Evolutionary conservation across 768 basidiomycete species (phyloP).

Genomic region (Tricholoma saponaceum): DNA sequence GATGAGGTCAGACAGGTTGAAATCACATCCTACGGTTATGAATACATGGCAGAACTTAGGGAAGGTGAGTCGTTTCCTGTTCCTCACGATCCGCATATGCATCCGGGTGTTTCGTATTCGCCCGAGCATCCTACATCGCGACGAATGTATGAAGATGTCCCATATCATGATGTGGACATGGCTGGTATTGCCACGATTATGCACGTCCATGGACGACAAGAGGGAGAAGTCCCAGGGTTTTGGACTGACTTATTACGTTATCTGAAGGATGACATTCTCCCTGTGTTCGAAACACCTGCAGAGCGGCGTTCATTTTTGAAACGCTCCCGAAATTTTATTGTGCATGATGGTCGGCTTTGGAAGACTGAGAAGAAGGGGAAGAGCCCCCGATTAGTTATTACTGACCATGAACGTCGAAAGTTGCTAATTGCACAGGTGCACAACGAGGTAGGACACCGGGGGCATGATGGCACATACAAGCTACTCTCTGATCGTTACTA

Average conservation of each 20-base stretch:
- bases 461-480: slow-evolving; percentile 19
- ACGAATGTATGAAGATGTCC: background rate
- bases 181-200: background rate
- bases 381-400: slow-evolving; percentile 22
- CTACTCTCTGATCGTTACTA: slow-evolving; percentile 20
- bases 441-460: slow-evolving; percentile 23
- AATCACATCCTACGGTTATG: slow-evolving; percentile 15
- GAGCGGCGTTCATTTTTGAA: background rate
- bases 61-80: background rate
- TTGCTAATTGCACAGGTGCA: slow-evolving; percentile 22
- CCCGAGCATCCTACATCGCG: background rate
- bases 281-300: background rate
- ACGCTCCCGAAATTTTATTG: slow-evolving; percentile 10
- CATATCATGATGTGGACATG: too few species aligned
- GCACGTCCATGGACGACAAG: slow-evolving; percentile 7
- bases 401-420: slow-evolving; percentile 2
- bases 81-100: background rate
- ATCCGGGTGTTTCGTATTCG: background rate
- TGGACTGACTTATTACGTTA: slow-evolving; percentile 12
- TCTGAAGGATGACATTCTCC: background rate
- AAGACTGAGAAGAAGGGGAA: slow-evolving; percentile 6
- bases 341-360: slow-evolving; percentile 17
- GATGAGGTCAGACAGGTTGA: slow-evolving; percentile 21
- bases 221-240: slow-evolving; percentile 2
- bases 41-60: slow-evolving; percentile 14